Percentiles rank a stretch among this genome's conserved stretches.
Evolutionary conservation across 2,329 filamentous ascomycete species (phyloP).

Genomic region (Pleoardoris graminearum): DNA sequence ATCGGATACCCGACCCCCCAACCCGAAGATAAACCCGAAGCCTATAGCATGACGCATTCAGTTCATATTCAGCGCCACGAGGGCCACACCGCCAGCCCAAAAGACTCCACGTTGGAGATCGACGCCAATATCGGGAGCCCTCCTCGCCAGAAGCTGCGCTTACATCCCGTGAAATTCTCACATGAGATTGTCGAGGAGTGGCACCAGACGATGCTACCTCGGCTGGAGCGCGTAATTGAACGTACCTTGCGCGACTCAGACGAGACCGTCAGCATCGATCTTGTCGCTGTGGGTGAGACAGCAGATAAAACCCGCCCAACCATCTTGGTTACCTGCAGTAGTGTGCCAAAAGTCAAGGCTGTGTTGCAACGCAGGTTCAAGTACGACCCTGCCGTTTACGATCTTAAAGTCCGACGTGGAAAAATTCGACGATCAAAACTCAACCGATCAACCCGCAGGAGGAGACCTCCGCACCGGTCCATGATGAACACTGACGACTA

Average conservation of each 20-base stretch:
- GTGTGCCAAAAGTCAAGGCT: constrained; percentile 70
- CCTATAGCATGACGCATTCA: constrained; percentile 8
- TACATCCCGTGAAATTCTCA: constrained; percentile 57
- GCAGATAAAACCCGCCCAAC: constrained; percentile 69
- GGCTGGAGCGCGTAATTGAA: constrained; percentile 71
- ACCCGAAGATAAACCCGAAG: constrained; percentile 25
- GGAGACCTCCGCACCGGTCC: constrained; percentile 42
- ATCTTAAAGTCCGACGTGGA: constrained; percentile 72
- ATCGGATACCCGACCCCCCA: constrained; percentile 41
- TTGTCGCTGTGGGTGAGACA: constrained; percentile 73
- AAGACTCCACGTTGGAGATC: constrained; percentile 41
- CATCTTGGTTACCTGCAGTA: constrained; percentile 76
- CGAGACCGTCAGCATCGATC: constrained; percentile 77
- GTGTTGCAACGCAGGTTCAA: constrained; percentile 71
- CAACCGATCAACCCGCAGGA: constrained; percentile 36
- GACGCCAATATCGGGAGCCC: constrained; percentile 33
- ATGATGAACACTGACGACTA: constrained; percentile 46
- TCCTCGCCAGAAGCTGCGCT: constrained; percentile 40
- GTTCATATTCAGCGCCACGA: constrained; percentile 20
- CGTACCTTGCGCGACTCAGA: constrained; percentile 72
- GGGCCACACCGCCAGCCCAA: constrained; percentile 23
- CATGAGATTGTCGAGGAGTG: constrained; percentile 69
- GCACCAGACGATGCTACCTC: constrained; percentile 71
- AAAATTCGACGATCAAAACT: constrained; percentile 67
- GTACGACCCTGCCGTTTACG: constrained; percentile 67